These are phyloP conservation scores for Penicillium sp. DNA, from an alignment of 2,329 filamentous ascomycete species.

Conservation along the genomic window DNA sequence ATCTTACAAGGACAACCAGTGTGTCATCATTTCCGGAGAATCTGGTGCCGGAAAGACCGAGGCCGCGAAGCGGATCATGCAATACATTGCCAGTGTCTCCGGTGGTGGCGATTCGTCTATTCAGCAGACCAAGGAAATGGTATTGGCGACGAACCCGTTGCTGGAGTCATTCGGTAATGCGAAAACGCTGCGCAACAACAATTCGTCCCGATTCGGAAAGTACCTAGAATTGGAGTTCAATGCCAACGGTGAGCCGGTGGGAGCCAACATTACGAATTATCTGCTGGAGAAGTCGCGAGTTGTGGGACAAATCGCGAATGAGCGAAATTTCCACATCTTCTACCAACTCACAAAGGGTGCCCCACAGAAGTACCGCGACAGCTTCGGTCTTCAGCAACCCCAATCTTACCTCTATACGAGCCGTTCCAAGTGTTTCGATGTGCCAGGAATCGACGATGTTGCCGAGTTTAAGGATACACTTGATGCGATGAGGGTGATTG, in stretches of 20 bases:
- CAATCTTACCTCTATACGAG: constrained; percentile 94
- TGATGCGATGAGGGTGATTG: constrained; percentile 93
- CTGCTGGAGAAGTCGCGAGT: constrained; percentile 93
- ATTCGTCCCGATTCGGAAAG: constrained; percentile 97
- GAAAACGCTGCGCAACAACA: constrained; percentile 97
- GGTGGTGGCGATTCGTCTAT: constrained; percentile 81
- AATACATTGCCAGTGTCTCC: constrained; percentile 97
- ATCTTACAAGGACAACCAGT: constrained; percentile 97
- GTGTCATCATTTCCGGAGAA: constrained; percentile 98
- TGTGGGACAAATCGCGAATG: constrained; percentile 89
- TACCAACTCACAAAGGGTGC: constrained; percentile 98
- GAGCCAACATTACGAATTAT: constrained; percentile 98
- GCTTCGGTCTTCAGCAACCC: constrained; percentile 86
- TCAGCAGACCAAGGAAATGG: constrained; percentile 98
- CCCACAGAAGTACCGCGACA: constrained; percentile 78
- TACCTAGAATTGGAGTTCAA: constrained; percentile 98
- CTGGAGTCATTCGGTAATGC: constrained; percentile 98
- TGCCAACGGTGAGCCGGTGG: constrained; percentile 81
- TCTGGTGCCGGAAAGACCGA: constrained; percentile 98
- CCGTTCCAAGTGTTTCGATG: constrained; percentile 89
- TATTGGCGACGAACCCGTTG: constrained; percentile 93
- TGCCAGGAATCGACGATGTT: constrained; percentile 87
- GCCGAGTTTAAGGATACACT: constrained; percentile 87
- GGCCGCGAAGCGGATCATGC: constrained; percentile 97
- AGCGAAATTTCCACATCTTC: constrained; percentile 99